A percentile compares a stretch with the other conserved stretches of the same genome.
phyloP scores from a whole-genome alignment of 768 basidiomycete species.

The Botryobasidium botryosum region DNA sequence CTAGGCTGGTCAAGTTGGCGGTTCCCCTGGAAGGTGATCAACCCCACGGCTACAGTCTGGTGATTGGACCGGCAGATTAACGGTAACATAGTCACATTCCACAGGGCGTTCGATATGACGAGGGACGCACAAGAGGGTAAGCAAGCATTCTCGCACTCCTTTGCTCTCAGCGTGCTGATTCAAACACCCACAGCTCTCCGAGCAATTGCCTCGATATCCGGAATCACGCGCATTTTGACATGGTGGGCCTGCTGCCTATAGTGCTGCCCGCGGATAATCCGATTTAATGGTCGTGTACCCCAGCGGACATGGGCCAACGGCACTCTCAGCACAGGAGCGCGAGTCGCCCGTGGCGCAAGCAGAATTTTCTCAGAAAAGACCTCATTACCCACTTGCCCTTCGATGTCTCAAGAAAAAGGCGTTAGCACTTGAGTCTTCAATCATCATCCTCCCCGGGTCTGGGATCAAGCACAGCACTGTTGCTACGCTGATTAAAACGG shows the following conservation, averaged over 20 bases:
- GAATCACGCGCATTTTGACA: slow-evolving; percentile 61
- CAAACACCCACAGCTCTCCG: slow-evolving; percentile 22
- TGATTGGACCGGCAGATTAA: not conserved
- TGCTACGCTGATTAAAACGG: slow-evolving; percentile 28
- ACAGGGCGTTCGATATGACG: slow-evolving; percentile 66
- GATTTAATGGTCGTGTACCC: too few species aligned
- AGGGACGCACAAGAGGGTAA: slow-evolving; percentile 35
- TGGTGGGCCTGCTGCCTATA: slow-evolving; percentile 38
- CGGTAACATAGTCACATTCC: slow-evolving; percentile 44
- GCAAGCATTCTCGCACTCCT: slow-evolving; percentile 3
- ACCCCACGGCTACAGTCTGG: not conserved
- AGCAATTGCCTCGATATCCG: slow-evolving; percentile 37
- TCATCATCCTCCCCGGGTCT: slow-evolving; percentile 50
- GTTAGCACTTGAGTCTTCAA: slow-evolving; percentile 1
- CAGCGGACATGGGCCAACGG: too few species aligned
- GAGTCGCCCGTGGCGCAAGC: not conserved
- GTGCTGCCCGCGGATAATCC: too few species aligned
- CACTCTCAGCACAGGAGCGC: not conserved
- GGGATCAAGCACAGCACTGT: slow-evolving; percentile 49
- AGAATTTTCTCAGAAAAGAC: too few species aligned
- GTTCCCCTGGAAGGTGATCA: slow-evolving; percentile 41
- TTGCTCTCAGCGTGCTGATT: not conserved
- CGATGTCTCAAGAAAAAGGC: not conserved
- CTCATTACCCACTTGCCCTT: too few species aligned
- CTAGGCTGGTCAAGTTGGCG: slow-evolving; percentile 40